These are phyloP conservation scores for Fusarium sacchari DNA, from an alignment of 2,329 filamentous ascomycete species.

Conservation along the genomic window DNA sequence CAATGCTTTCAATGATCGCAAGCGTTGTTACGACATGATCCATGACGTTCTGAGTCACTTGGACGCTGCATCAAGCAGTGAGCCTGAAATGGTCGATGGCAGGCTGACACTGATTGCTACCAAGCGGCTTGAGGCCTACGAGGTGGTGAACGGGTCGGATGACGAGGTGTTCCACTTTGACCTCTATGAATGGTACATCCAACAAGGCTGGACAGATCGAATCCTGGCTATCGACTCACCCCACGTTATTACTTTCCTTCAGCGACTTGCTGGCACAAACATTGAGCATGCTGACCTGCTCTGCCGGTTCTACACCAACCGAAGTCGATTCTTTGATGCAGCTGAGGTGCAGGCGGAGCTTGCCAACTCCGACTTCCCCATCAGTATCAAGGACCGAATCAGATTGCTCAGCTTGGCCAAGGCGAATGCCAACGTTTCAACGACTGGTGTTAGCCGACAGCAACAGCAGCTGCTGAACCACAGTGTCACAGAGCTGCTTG, in stretches of 20 bases:
- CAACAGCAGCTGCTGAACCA: constrained; percentile 87
- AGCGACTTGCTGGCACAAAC: constrained; percentile 77
- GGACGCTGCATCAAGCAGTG: constrained; percentile 73
- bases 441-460: constrained; percentile 79
- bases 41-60: constrained; percentile 82
- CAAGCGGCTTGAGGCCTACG: constrained; percentile 87
- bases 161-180: constrained; percentile 97
- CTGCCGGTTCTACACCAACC: constrained; percentile 91
- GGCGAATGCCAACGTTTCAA: constrained; percentile 88
- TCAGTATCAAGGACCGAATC: constrained; percentile 86
- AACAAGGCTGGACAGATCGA: constrained; percentile 84
- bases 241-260: constrained; percentile 86
- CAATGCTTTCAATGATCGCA: constrained; percentile 74
- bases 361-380: constrained; percentile 81
- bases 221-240: constrained; percentile 85
- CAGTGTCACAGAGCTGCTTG: constrained; percentile 84
- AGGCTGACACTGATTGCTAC: constrained; percentile 78
- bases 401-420: constrained; percentile 90
- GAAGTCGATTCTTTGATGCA: constrained; percentile 84
- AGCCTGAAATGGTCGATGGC: constrained; percentile 81
- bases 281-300: constrained; percentile 87
- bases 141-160: constrained; percentile 85
- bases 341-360: constrained; percentile 87
- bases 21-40: constrained; percentile 86
- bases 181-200: constrained; percentile 97